These are phyloP conservation scores for Ulota crispa DNA, from an alignment of 225 moss, liverwort and hornwort species.

Conservation along the genomic window DNA sequence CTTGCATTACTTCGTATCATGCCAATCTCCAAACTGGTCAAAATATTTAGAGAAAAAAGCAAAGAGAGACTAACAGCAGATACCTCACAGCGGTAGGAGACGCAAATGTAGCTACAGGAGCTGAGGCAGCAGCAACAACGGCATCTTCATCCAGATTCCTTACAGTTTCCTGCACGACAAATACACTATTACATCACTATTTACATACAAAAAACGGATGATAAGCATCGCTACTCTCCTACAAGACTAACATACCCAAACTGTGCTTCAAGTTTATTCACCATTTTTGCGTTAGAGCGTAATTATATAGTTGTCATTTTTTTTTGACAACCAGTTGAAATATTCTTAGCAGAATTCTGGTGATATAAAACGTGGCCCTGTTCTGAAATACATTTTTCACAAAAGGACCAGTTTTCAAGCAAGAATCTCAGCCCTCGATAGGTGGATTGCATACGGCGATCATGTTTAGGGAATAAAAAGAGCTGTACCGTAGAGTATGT, in stretches of 20 bases:
- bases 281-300: too few relatives aligned
- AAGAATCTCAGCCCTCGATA: too few relatives aligned
- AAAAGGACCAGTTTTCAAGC: too few relatives aligned
- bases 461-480: not conserved
- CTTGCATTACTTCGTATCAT: not conserved
- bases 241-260: too few relatives aligned
- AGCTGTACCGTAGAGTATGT: conserved; percentile 79
- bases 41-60: not conserved
- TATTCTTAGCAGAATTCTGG: too few relatives aligned
- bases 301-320: too few relatives aligned
- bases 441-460: not conserved
- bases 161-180: conserved; percentile 62
- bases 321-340: too few relatives aligned
- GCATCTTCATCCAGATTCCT: conserved; percentile 59
- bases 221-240: not conserved
- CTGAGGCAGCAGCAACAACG: conserved; percentile 58
- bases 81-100: conserved; percentile 97
- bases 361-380: too few relatives aligned
- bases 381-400: too few relatives aligned
- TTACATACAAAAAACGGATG: not conserved
- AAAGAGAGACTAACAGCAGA: conserved; percentile 4
- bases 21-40: not conserved
- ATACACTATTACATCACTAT: not conserved
- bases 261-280: too few relatives aligned
- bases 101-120: conserved; percentile 89